These are phyloP conservation scores for Monilinia aucupariae DNA, from an alignment of 2,329 filamentous ascomycete genomes.

Conservation along the genomic window DNA sequence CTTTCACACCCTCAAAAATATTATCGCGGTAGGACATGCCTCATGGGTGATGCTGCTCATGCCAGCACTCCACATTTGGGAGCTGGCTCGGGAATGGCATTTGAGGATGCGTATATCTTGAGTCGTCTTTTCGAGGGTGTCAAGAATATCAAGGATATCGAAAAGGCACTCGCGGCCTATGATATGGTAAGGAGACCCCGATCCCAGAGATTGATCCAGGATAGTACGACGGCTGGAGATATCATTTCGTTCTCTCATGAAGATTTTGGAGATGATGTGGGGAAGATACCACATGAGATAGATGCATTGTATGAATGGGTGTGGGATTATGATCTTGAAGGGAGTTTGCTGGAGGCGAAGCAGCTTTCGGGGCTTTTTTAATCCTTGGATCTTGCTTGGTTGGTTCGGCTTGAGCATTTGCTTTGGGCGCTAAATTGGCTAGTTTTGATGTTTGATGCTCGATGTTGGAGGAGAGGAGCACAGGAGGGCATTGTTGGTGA, in stretches of 20 bases:
- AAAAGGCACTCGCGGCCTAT: constrained; percentile 43
- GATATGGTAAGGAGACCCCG: constrained; percentile 41
- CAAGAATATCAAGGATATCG: constrained; percentile 31
- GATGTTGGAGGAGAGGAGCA: background rate
- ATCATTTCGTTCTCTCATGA: constrained; percentile 36
- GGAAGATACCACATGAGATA: constrained; percentile 36
- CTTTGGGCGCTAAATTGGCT: background rate
- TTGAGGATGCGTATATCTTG: constrained; percentile 47
- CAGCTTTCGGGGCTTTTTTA: constrained; percentile 4
- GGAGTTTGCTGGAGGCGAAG: constrained; percentile 36
- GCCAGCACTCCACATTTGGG: constrained; percentile 56
- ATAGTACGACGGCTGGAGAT: constrained; percentile 32
- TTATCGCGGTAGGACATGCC: constrained; percentile 36
- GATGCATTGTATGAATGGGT: constrained; percentile 34
- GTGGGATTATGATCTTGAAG: constrained; percentile 33
- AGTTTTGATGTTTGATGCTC: background rate
- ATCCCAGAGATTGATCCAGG: constrained; percentile 19
- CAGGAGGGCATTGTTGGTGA: background rate
- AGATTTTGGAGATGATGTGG: constrained; percentile 34
- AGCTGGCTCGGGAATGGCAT: constrained; percentile 51
- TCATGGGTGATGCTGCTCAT: constrained; percentile 59
- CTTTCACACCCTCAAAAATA: constrained; percentile 38
- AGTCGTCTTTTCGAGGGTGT: constrained; percentile 42
- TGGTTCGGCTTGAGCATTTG: background rate
- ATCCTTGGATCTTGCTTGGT: background rate